These are phyloP conservation scores for Akanthomyces muscarius DNA, from an alignment of 2,329 filamentous ascomycete genomes.

Conservation along the genomic window DNA sequence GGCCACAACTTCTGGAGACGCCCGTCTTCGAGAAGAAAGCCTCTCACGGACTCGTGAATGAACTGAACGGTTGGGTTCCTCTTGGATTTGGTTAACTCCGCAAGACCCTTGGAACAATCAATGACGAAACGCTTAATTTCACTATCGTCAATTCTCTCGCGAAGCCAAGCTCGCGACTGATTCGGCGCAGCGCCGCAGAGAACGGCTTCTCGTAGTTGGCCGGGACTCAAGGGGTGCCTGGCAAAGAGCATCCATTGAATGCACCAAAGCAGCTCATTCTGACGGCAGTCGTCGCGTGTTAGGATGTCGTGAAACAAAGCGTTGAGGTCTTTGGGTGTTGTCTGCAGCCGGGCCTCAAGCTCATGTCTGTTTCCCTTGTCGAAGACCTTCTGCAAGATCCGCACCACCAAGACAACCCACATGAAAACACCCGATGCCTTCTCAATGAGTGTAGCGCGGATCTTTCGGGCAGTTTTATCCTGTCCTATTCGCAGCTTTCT, in stretches of 20 bases:
- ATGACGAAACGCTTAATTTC: conserved; percentile 33
- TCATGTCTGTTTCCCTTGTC: conserved; percentile 23
- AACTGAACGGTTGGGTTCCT: conserved; percentile 33
- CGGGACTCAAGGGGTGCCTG: conserved; percentile 35
- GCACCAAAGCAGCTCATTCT: conserved; percentile 40
- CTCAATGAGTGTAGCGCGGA: conserved; percentile 25
- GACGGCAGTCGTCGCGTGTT: conserved; percentile 39
- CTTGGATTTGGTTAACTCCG: conserved; percentile 32
- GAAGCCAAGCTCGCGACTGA: conserved; percentile 9
- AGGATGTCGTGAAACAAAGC: conserved; percentile 51
- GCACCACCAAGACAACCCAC: conserved; percentile 39
- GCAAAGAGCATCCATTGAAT: conserved; percentile 52
- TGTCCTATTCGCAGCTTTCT: conserved; percentile 10
- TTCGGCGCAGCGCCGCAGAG: not conserved
- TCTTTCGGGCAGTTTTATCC: rapidly evolving
- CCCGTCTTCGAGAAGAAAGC: conserved; percentile 38
- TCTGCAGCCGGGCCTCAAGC: conserved; percentile 27
- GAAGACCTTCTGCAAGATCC: conserved; percentile 35
- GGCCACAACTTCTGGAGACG: conserved; percentile 25
- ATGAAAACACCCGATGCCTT: conserved; percentile 43
- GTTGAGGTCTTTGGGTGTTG: conserved; percentile 38
- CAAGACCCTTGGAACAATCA: conserved; percentile 42
- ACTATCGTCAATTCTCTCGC: conserved; percentile 19
- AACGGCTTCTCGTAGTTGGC: conserved; percentile 39
- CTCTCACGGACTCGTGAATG: conserved; percentile 49